Percentiles rank a stretch among this genome's conserved stretches.
Conservation (phyloP, 345 rosid species). For the Raphanus raphanistrum region DNA sequence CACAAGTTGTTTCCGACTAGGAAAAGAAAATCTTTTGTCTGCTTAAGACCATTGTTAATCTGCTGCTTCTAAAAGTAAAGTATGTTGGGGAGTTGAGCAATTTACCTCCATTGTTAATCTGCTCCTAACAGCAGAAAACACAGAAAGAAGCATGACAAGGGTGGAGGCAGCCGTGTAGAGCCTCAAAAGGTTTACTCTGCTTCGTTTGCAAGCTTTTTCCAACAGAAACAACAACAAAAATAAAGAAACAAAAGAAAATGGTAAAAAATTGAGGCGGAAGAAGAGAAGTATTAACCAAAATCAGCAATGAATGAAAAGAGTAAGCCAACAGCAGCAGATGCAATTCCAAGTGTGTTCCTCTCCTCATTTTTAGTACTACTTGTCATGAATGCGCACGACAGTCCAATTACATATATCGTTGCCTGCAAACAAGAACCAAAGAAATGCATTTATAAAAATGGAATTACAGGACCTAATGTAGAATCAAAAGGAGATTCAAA, state of each 20-base stretch:
- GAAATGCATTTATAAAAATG: background rate
- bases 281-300: constrained; percentile 44
- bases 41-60: background rate
- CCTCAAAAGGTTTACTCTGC: constrained; percentile 51
- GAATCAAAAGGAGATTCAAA: background rate
- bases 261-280: background rate
- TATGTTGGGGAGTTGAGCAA: background rate
- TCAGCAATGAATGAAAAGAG: constrained; percentile 57
- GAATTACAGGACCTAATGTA: background rate
- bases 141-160: constrained; percentile 37
- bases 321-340: constrained; percentile 46
- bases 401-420: constrained; percentile 41
- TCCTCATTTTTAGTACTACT: constrained; percentile 22
- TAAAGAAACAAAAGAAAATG: background rate
- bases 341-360: constrained; percentile 37
- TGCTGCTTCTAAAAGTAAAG: background rate
- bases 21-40: background rate
- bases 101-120: constrained; percentile 49
- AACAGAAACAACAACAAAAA: constrained; percentile 9
- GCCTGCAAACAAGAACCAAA: constrained; percentile 43
- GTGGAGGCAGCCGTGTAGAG: constrained; percentile 48
- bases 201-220: constrained; percentile 55
- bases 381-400: constrained; percentile 37
- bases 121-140: constrained; percentile 42
- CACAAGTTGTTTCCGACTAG: background rate